Conservation (phyloP, 768 basidiomycete species). For the Tremella mesenterica region DNA sequence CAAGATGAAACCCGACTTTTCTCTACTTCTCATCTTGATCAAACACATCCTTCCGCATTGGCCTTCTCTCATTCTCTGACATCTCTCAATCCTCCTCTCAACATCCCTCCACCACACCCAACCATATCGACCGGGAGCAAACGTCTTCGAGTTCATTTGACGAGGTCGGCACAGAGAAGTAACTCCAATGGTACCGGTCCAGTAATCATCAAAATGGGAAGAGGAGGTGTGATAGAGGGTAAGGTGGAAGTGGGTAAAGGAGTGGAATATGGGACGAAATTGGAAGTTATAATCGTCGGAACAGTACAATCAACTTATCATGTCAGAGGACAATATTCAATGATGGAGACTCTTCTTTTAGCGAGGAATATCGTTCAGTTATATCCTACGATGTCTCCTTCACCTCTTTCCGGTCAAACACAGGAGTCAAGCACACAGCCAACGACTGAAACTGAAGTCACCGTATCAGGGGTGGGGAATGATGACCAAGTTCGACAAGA, state of each 20-base stretch:
- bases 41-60: slow-evolving; percentile 30
- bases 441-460: no score
- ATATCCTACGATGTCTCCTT: slow-evolving; percentile 4
- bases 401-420: background rate
- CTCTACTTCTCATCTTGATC: slow-evolving; percentile 32
- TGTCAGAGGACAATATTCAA: slow-evolving; percentile 35
- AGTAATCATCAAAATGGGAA: slow-evolving; percentile 17
- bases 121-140: slow-evolving; percentile 24
- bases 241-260: slow-evolving; percentile 27
- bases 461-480: no score
- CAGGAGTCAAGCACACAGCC: background rate
- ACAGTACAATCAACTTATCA: slow-evolving; percentile 31
- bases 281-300: slow-evolving; percentile 33
- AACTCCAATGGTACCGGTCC: slow-evolving; percentile 30
- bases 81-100: slow-evolving; percentile 2
- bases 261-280: slow-evolving; percentile 23
- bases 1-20: slow-evolving; percentile 31
- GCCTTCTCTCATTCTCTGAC: slow-evolving; percentile 22
- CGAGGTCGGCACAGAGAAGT: slow-evolving; percentile 17
- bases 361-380: slow-evolving; percentile 10
- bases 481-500: background rate
- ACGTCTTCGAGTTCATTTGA: slow-evolving; percentile 22
- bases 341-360: slow-evolving; percentile 31
- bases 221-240: slow-evolving; percentile 27
- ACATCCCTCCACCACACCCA: slow-evolving; percentile 3